Evolutionary conservation across 2,329 filamentous ascomycete genomes (phyloP).

Genomic region (Aspergillus puulaauensis): DNA sequence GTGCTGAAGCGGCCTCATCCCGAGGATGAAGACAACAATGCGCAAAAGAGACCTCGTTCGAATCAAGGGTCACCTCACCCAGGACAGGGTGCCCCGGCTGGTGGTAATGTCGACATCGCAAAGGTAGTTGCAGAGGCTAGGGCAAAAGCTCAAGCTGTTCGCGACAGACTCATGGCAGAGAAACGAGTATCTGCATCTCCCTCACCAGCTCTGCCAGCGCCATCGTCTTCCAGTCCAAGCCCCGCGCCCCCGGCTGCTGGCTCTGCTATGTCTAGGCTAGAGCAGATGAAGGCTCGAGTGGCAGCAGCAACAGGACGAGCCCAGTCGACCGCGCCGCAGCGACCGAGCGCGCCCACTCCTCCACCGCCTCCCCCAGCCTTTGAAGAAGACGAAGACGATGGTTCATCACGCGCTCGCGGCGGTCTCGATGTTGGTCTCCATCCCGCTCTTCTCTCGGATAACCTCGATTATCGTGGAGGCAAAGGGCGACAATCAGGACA

Average conservation of each 20-base stretch:
- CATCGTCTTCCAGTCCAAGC: constrained; percentile 36
- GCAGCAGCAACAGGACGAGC: constrained; percentile 66
- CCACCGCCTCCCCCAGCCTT: constrained; percentile 44
- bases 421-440: constrained; percentile 75
- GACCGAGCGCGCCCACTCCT: constrained; percentile 36
- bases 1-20: constrained; percentile 51
- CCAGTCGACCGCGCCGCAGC: constrained; percentile 42
- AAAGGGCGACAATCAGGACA: constrained; percentile 46
- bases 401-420: constrained; percentile 55
- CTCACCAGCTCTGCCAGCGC: constrained; percentile 22
- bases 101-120: constrained; percentile 45
- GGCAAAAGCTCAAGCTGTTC: constrained; percentile 50
- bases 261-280: constrained; percentile 64
- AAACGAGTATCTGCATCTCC: constrained; percentile 27
- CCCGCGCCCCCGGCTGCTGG: constrained; percentile 33
- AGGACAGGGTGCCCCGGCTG: constrained; percentile 31
- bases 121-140: constrained; percentile 50
- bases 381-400: constrained; percentile 54
- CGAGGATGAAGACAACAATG: constrained; percentile 45
- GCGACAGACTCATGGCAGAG: constrained; percentile 45
- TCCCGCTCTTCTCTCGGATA: constrained; percentile 65
- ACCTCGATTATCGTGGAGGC: constrained; percentile 44
- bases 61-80: constrained; percentile 51
- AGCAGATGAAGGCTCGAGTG: constrained; percentile 76
- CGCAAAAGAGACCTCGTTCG: constrained; percentile 50